Evolutionary conservation across 306 rosid species (phyloP).

Genomic region (Cucumis cinereus): DNA sequence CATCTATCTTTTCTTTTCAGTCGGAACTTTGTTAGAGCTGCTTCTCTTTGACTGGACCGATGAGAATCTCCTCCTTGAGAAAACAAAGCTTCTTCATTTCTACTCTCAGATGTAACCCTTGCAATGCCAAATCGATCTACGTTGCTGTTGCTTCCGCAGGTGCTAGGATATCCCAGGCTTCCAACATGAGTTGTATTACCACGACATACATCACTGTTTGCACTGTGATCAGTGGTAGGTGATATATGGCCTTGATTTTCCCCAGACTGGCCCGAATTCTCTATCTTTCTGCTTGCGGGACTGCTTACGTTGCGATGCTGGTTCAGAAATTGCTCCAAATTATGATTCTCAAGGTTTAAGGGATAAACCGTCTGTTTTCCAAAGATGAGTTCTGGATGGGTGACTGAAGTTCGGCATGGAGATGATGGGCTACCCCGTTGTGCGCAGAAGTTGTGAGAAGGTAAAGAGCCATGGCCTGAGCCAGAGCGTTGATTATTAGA

Average conservation of each 20-base stretch:
- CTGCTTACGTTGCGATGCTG: constrained; percentile 20
- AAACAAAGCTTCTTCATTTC: constrained; percentile 41
- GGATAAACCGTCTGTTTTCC: constrained; percentile 44
- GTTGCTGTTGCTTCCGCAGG: constrained; percentile 62
- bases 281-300: constrained; percentile 19
- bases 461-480: constrained; percentile 39
- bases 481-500: constrained; percentile 28
- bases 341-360: constrained; percentile 25
- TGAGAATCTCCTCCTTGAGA: constrained; percentile 27
- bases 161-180: constrained; percentile 62
- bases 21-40: constrained; percentile 79
- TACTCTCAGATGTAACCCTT: constrained; percentile 39
- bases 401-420: constrained; percentile 29
- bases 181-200: constrained; percentile 46
- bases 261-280: constrained; percentile 30
- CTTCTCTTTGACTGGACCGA: constrained; percentile 64
- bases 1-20: constrained; percentile 92
- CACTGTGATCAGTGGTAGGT: constrained; percentile 58
- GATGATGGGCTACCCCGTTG: constrained; percentile 39
- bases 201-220: constrained; percentile 54
- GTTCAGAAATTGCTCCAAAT: constrained; percentile 33
- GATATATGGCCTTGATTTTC: constrained; percentile 58
- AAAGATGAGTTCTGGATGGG: constrained; percentile 38
- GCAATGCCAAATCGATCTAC: constrained; percentile 33
- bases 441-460: constrained; percentile 37